Percentiles rank a stretch among this genome's conserved stretches.
Conservation (phyloP, 2,329 filamentous ascomycete genomes). For the Pseudovirgaria hyperparasitica region DNA sequence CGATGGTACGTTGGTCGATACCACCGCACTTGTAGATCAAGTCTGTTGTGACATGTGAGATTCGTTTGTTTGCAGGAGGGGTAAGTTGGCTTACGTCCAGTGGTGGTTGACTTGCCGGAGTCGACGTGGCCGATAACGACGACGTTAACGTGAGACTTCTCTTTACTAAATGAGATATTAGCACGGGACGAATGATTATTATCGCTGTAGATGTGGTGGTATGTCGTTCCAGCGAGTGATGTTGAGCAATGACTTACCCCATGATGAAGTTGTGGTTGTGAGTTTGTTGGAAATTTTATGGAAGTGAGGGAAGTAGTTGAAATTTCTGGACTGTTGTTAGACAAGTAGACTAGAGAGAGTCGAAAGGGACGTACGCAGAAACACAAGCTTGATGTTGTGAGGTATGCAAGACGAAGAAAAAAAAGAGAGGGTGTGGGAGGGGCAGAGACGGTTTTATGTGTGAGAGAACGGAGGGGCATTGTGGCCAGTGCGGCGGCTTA, state of each 20-base stretch:
- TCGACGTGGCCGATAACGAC: constrained; percentile 99
- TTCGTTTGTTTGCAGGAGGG: constrained; percentile 13
- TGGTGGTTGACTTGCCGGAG: constrained; percentile 97
- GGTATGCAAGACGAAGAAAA: constrained; percentile 12
- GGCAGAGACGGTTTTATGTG: too few relatives aligned
- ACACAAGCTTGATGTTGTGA: constrained; percentile 11
- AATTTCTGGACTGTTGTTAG: constrained; percentile 8
- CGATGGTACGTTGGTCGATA: constrained; percentile 99
- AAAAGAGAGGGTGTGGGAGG: too few relatives aligned
- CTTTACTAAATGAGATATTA: constrained; percentile 55
- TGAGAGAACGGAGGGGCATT: too few relatives aligned
- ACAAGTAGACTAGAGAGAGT: constrained; percentile 3
- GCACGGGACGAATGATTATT: constrained; percentile 11
- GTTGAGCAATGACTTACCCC: constrained; percentile 38
- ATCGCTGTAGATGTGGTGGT: constrained; percentile 3
- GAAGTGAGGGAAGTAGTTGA: constrained; percentile 19
- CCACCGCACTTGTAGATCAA: constrained; percentile 99
- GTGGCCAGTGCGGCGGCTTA: too few relatives aligned
- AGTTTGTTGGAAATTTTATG: constrained; percentile 14
- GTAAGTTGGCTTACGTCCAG: constrained; percentile 50
- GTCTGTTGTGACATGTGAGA: constrained; percentile 44
- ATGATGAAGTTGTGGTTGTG: constrained; percentile 42
- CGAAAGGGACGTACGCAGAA: constrained; percentile 8
- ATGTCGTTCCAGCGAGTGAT: constrained; percentile 5
- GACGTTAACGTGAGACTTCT: constrained; percentile 88